Conservation (phyloP, 1,139 yeast genomes). For the Debaryomyces nepalensis region DNA sequence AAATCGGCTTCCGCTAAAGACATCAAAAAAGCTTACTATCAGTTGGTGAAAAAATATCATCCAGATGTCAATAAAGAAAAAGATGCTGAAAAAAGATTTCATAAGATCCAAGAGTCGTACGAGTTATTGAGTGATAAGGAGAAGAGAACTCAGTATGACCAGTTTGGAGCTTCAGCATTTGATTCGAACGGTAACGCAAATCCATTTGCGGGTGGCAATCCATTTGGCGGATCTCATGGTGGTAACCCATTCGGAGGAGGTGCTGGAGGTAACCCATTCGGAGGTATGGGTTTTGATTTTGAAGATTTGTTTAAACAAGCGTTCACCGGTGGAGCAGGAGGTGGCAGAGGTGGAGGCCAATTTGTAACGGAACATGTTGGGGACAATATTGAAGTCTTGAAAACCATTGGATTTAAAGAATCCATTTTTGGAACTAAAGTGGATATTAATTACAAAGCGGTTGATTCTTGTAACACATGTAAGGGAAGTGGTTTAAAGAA, state of each 20-base stretch:
- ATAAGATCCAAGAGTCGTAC: conserved; percentile 91
- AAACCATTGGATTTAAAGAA: conserved; percentile 79
- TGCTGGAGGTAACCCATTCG: conserved; percentile 44
- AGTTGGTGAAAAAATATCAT: conserved; percentile 90
- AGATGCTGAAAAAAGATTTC: conserved; percentile 87
- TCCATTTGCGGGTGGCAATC: conserved; percentile 55
- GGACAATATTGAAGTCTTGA: conserved; percentile 82
- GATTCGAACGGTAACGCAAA: conserved; percentile 66
- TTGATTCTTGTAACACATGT: conserved; percentile 81
- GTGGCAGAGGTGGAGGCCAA: conserved; percentile 39
- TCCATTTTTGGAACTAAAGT: conserved; percentile 81
- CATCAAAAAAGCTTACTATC: conserved; percentile 92
- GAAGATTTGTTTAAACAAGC: conserved; percentile 89
- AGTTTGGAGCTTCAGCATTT: conserved; percentile 87
- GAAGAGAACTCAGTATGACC: conserved; percentile 89
- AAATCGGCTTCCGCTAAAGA: conserved; percentile 75
- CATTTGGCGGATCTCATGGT: conserved; percentile 47
- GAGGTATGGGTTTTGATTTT: conserved; percentile 65
- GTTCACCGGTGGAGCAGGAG: conserved; percentile 50
- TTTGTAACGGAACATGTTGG: conserved; percentile 83
- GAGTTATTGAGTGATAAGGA: conserved; percentile 87
- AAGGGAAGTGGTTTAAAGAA: conserved; percentile 81
- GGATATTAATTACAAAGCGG: conserved; percentile 70
- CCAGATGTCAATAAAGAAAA: conserved; percentile 95
- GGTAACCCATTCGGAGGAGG: conserved; percentile 45